phyloP scores from a whole-genome alignment of 371 early-diverging fungal genomes.

The Mucor indicus region DNA sequence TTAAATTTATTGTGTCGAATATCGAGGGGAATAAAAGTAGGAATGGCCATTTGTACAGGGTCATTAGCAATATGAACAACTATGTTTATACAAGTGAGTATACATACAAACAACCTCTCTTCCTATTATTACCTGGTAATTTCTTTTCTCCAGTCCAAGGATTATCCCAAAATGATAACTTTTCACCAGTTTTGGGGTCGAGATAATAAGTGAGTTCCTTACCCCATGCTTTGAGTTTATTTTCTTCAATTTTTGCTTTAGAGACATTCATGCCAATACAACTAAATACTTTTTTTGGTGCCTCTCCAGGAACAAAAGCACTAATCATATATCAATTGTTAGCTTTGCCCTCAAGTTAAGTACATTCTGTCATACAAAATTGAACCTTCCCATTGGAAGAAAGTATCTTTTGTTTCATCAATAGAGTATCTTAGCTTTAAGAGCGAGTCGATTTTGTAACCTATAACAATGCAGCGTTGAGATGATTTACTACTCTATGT shows the following conservation, averaged over 20 bases:
- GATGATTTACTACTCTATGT: too few species aligned
- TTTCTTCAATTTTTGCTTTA: conserved; percentile 23
- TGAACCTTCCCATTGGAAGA: conserved; percentile 42
- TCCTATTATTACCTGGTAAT: conserved; percentile 21
- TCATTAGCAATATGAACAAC: conserved; percentile 43
- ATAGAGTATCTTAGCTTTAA: conserved; percentile 20
- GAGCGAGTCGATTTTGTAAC: too few species aligned
- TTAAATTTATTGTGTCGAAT: conserved; percentile 17
- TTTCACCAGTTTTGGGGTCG: conserved; percentile 27
- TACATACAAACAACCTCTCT: not conserved
- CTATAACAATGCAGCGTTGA: too few species aligned
- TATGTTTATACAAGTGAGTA: not conserved
- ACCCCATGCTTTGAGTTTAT: conserved; percentile 19
- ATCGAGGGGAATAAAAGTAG: conserved; percentile 20
- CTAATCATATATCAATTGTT: conserved; percentile 4
- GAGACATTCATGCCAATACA: conserved; percentile 42
- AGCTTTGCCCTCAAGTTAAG: not conserved
- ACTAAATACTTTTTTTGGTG: conserved; percentile 30
- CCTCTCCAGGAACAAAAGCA: conserved; percentile 29
- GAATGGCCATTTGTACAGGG: conserved; percentile 39
- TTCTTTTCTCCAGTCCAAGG: conserved; percentile 34
- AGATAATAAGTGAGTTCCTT: conserved; percentile 36
- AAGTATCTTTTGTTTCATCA: conserved; percentile 23
- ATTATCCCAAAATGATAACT: conserved; percentile 29
- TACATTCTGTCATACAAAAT: conserved; percentile 22